Evolutionary conservation across 805 yeast species (phyloP), one percentile per base, ranked within the genome.

Genomic region (Ogataea pilisensis): DNA sequence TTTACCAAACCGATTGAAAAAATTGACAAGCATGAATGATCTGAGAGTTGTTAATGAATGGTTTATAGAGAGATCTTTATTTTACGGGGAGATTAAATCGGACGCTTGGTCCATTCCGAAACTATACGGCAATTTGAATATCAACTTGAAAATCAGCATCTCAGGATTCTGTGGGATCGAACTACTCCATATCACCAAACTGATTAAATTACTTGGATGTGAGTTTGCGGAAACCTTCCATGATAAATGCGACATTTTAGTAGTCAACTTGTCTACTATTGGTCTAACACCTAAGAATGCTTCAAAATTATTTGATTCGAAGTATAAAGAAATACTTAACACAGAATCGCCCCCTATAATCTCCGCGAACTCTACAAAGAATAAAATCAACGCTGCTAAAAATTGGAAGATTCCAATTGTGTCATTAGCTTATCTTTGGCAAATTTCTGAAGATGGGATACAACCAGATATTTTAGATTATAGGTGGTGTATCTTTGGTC

Each of bases 401-500:
- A 61, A 62, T 25, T 75, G 83, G 76, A 54, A 60, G 24, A 70
- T 79, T 11, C 85, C 86, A 0, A 71, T 80, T n/a, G 73, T 77
- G 0, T 72, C 83, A 0, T 44, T 73, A 2, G 72, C 76, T 0
- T 80, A 68, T 46, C 39, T 80, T 4, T 78, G 82, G 76, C 78
- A 76, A 46, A 58, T 69, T 7, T 52, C 75, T 24, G 66, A 70
- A 38, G 42, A 45, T 5, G 70, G 71, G 1, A 37, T 40, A 1
- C 46, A 56, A 12, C 76, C 77, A 8, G 67, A 68, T 35, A 49
- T 78, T 2, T 52, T 66, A 39, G 73, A 76, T 41, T 60, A 65
- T 19, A 56, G 61, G 28, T 78, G 84, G 83, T 78, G 85, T 51
- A 57, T 80, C 2, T 76, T 65, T 56, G 78, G 76, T 2, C 63